Conservation (phyloP, 208 protist genomes). For the Leishmania turanica region DNA sequence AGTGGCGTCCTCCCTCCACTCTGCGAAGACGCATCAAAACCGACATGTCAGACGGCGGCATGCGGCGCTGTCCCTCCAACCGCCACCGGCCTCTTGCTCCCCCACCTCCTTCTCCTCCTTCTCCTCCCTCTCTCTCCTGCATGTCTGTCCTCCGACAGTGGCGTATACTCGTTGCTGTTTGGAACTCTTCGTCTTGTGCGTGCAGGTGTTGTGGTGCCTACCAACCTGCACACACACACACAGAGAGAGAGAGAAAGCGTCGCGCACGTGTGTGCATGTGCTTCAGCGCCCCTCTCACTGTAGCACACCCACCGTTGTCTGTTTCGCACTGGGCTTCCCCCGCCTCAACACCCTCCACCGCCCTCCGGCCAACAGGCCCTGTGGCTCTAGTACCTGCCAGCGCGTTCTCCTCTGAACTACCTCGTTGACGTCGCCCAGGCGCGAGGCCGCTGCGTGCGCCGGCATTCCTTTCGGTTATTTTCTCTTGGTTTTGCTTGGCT, state of each 20-base stretch:
- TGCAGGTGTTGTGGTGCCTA: not conserved
- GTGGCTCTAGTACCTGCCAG: not conserved
- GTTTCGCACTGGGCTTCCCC: not conserved
- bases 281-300: not conserved
- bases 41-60: not conserved
- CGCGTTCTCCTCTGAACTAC: slow-evolving; percentile 13
- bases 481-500: not conserved
- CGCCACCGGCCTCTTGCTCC: not conserved
- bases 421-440: not conserved
- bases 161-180: slow-evolving; percentile 1
- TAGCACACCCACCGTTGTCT: not conserved
- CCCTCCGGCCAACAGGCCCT: not conserved
- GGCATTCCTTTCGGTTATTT: not conserved
- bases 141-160: not conserved
- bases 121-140: not conserved
- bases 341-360: not conserved
- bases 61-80: not conserved
- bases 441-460: not conserved
- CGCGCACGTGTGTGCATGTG: not conserved
- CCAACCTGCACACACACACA: not conserved
- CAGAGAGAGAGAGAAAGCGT: not conserved
- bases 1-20: not conserved
- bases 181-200: not conserved
- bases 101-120: not conserved
- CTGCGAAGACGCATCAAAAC: not conserved